Conservation (phyloP, 2,329 filamentous ascomycete species). For the Sporothrix brunneoviolacea region DNA sequence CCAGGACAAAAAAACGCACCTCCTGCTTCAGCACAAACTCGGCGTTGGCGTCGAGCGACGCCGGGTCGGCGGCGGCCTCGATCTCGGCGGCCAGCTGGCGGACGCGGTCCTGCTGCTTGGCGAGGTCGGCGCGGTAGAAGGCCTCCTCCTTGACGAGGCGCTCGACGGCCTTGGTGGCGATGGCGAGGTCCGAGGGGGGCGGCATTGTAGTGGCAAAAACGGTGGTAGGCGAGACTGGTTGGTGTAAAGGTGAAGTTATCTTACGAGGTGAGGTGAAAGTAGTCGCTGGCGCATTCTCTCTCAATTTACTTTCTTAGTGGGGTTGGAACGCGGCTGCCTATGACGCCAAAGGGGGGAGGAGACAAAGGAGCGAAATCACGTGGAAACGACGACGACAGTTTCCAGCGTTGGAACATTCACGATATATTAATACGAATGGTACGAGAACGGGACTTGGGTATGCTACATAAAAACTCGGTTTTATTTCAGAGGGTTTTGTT, state of each 20-base stretch:
- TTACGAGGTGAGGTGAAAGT: too few relatives aligned
- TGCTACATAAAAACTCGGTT: too few relatives aligned
- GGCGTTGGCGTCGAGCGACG: constrained; percentile 62
- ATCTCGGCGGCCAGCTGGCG: constrained; percentile 59
- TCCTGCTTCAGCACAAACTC: constrained; percentile 80
- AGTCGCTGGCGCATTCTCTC: too few relatives aligned
- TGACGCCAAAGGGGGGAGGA: too few relatives aligned
- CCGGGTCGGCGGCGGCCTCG: constrained; percentile 32
- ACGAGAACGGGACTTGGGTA: too few relatives aligned
- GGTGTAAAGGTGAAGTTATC: background rate
- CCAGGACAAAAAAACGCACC: constrained; percentile 44
- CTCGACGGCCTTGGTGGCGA: constrained; percentile 70
- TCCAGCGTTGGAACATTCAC: too few relatives aligned
- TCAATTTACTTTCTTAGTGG: too few relatives aligned
- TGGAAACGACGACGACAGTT: too few relatives aligned
- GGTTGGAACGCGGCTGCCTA: background rate
- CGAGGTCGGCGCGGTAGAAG: constrained; percentile 82
- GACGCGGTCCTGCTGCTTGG: constrained; percentile 66
- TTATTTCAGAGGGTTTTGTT: too few relatives aligned
- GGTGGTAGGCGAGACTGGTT: too few relatives aligned
- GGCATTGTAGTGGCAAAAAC: constrained; percentile 62
- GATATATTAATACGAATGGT: too few relatives aligned
- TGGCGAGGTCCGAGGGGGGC: constrained; percentile 66
- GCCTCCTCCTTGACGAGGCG: constrained; percentile 87
- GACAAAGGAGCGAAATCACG: too few relatives aligned